Evolutionary conservation across 129 eudicot species (phyloP).

Genomic region (Tagetes patula): DNA sequence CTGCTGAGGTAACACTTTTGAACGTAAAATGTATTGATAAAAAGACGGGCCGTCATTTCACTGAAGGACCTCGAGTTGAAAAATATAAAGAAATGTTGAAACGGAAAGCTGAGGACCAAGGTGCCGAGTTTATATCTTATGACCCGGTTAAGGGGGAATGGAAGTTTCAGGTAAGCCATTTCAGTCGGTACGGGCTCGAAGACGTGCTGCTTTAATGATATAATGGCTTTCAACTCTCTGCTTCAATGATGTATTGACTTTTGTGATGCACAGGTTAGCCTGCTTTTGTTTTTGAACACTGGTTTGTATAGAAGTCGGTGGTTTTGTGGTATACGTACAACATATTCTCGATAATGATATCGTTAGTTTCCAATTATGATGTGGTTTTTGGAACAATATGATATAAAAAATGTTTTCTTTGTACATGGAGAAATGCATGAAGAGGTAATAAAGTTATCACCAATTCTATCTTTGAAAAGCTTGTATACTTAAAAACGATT

Average conservation of each 20-base stretch:
- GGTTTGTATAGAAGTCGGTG: conserved; percentile 22
- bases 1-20: conserved; percentile 91
- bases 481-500: too few species aligned
- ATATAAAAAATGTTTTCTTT: too few species aligned
- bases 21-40: conserved; percentile 76
- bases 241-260: too few species aligned
- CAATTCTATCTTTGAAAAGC: too few species aligned
- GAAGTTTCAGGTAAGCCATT: conserved; percentile 83
- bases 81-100: conserved; percentile 81
- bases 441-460: too few species aligned
- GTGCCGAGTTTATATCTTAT: conserved; percentile 86
- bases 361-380: not conserved
- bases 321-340: conserved; percentile 13
- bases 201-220: conserved; percentile 33
- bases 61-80: conserved; percentile 74
- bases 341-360: too few species aligned
- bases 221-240: too few species aligned
- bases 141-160: conserved; percentile 90
- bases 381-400: not conserved
- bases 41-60: conserved; percentile 64
- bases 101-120: conserved; percentile 89
- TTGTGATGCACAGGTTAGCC: conserved; percentile 3
- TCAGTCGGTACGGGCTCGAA: conserved; percentile 61
- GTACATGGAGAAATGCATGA: too few species aligned
- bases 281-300: conserved; percentile 17